phyloP scores from a whole-genome alignment of 108 stramenopile genomes.

The Conticribra guillardii region DNA sequence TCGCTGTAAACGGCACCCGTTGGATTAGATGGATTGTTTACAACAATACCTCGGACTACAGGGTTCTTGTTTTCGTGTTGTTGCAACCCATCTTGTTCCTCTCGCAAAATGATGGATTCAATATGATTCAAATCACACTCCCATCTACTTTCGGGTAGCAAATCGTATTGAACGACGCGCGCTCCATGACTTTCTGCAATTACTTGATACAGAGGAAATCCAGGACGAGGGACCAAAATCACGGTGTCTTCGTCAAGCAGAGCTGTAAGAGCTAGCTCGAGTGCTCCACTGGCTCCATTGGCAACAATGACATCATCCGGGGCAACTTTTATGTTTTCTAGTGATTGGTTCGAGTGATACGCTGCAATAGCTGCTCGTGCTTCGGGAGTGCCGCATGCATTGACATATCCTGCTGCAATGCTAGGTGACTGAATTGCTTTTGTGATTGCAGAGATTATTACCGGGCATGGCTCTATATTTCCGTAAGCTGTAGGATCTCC shows the following conservation, averaged over 20 bases:
- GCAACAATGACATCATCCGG: conserved; percentile 89
- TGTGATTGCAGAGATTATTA: conserved; percentile 61
- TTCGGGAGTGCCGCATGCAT: conserved; percentile 73
- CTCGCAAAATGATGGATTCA: conserved; percentile 52
- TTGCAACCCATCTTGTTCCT: neutral
- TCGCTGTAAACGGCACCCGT: conserved; percentile 90
- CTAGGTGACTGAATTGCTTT: conserved; percentile 33
- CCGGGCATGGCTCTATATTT: conserved; percentile 62
- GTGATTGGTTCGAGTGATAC: conserved; percentile 53
- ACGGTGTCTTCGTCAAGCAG: conserved; percentile 74
- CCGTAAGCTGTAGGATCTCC: conserved; percentile 85
- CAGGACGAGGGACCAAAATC: conserved; percentile 88
- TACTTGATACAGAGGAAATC: conserved; percentile 92
- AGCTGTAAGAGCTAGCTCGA: conserved; percentile 82
- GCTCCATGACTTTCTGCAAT: conserved; percentile 89
- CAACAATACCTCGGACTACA: conserved; percentile 75
- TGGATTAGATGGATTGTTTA: conserved; percentile 95
- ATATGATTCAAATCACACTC: conserved; percentile 86
- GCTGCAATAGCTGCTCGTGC: conserved; percentile 84
- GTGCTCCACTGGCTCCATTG: conserved; percentile 89
- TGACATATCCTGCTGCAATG: conserved; percentile 72
- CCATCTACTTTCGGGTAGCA: conserved; percentile 80
- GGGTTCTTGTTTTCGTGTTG: conserved; percentile 4
- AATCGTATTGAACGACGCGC: conserved; percentile 73
- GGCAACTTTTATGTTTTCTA: conserved; percentile 21